A percentile compares a stretch with the other conserved stretches of the same genome.
Conservation (phyloP, 2,329 filamentous ascomycete species). For the Thielaviopsis musarum region DNA sequence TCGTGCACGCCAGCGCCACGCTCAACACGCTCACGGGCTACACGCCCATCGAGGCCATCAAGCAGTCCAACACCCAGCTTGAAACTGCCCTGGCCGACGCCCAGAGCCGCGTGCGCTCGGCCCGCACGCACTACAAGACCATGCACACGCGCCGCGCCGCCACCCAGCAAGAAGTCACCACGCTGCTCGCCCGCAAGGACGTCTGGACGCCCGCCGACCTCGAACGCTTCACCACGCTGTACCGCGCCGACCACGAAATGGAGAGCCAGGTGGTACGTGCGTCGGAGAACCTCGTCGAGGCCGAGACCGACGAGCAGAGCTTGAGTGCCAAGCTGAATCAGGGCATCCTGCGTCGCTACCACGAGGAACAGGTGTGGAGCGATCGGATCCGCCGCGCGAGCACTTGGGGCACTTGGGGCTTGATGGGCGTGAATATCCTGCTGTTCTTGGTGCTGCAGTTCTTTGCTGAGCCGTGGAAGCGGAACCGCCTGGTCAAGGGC, state of each 20-base stretch:
- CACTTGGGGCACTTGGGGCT: conserved; percentile 94
- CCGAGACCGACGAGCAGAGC: conserved; percentile 67
- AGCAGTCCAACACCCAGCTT: conserved; percentile 55
- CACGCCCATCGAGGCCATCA: conserved; percentile 74
- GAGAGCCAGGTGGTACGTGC: conserved; percentile 66
- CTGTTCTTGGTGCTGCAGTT: conserved; percentile 76
- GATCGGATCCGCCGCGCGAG: conserved; percentile 92
- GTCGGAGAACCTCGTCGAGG: conserved; percentile 52
- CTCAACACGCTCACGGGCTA: conserved; percentile 94
- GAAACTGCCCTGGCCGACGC: conserved; percentile 41
- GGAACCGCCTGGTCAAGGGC: conserved; percentile 62
- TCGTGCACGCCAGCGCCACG: conserved; percentile 70
- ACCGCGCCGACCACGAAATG: conserved; percentile 82
- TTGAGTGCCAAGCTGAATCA: conserved; percentile 59
- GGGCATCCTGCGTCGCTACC: conserved; percentile 77
- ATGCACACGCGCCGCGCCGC: conserved; percentile 69
- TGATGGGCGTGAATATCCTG: conserved; percentile 93
- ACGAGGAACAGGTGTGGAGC: conserved; percentile 98
- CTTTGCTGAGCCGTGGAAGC: conserved; percentile 82
- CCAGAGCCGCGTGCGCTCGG: conserved; percentile 48
- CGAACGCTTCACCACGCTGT: conserved; percentile 85
- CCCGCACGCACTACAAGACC: conserved; percentile 64
- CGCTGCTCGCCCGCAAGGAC: conserved; percentile 83
- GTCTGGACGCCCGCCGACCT: conserved; percentile 76
- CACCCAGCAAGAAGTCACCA: conserved; percentile 90